Evolutionary conservation across 148 eudicot genomes (phyloP).

Genomic region (Chenopodium album): DNA sequence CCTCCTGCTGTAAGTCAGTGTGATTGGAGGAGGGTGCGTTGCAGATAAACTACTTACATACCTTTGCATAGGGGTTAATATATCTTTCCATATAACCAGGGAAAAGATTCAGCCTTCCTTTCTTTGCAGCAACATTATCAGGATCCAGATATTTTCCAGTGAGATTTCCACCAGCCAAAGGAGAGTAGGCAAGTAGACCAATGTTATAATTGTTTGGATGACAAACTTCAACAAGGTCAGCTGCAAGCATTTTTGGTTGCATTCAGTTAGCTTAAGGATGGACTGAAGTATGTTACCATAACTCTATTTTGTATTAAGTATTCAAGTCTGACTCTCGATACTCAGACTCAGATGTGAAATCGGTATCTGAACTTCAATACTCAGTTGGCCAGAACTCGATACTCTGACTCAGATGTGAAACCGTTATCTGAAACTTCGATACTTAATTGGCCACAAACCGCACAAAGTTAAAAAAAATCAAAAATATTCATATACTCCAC

Average conservation of each 20-base stretch:
- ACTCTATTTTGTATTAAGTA: background rate
- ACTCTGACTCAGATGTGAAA: too few relatives aligned
- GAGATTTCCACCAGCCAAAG: slow-evolving; percentile 85
- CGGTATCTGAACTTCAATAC: background rate
- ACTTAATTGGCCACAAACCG: background rate
- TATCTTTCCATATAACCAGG: slow-evolving; percentile 98
- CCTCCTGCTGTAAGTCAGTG: too few relatives aligned
- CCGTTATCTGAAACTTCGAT: background rate
- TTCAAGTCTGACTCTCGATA: background rate
- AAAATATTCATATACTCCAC: background rate
- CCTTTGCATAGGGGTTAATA: slow-evolving; percentile 67
- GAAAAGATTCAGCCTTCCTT: slow-evolving; percentile 85
- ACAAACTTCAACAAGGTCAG: slow-evolving; percentile 93
- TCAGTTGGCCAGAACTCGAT: background rate
- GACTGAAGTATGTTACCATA: background rate
- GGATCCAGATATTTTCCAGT: slow-evolving; percentile 78
- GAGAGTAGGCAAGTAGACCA: slow-evolving; percentile 89
- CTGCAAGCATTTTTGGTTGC: slow-evolving; percentile 35
- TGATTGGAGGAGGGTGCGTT: too few relatives aligned
- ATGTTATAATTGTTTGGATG: slow-evolving; percentile 91
- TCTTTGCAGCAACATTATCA: slow-evolving; percentile 70
- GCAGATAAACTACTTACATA: slow-evolving; percentile 18
- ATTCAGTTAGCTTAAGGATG: background rate
- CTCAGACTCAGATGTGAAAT: too few relatives aligned
- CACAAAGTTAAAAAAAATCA: background rate